Base-by-base conservation (phyloP, 1,284 basidiomycete genomes). In the Pascua sp. region DNA sequence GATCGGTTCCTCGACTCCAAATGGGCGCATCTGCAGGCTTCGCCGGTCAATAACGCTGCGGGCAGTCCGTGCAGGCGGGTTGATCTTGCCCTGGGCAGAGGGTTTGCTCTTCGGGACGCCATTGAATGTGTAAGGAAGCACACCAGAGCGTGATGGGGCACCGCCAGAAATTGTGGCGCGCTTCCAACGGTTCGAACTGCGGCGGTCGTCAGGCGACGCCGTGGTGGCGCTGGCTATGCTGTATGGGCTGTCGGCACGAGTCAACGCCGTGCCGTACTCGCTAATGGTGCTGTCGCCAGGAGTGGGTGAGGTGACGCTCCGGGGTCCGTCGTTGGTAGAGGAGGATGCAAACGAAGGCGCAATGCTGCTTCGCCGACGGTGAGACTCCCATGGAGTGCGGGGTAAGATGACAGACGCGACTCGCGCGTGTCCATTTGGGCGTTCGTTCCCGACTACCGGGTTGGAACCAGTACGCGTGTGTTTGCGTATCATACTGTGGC, bases 41-140 rank as follows among this genome's bases (percentile, higher is more conserved):
- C 56, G 53, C 2, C 62, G 50, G 24, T 49, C 18, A 7, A 32
- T 7, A 3, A 32, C 24, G 24, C 24, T 32, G 3, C 24, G 24
- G 24, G 24, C 24, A 32, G 24, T 32, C 24, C 24, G 10, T 50
- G 44, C 37, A n/a, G 24, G 9, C 16, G 41, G 9, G 48, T 32
- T 3, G 42, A 7, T n/a, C n/a, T 49, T 15, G 60, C 57, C 15
- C 51, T 38, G 7, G 58, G 40, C 36, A 47, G 53, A 36, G 61
- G 57, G 55, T 53, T 64, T 61, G 18, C 47, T 61, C 60, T 70
- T 74, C 8, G 68, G 70, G 3, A 74, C 67, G 1, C 75, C 75
- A 50, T 76, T 75, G 37, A 71, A 45, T 12, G 71, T 68, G 61
- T 75, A 75, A 0, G 64, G 69, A 17, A 75, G 68, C 8, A 69